Evolutionary conservation across 1,284 basidiomycete genomes (phyloP).

Genomic region (Ustilago vetiveriae): DNA sequence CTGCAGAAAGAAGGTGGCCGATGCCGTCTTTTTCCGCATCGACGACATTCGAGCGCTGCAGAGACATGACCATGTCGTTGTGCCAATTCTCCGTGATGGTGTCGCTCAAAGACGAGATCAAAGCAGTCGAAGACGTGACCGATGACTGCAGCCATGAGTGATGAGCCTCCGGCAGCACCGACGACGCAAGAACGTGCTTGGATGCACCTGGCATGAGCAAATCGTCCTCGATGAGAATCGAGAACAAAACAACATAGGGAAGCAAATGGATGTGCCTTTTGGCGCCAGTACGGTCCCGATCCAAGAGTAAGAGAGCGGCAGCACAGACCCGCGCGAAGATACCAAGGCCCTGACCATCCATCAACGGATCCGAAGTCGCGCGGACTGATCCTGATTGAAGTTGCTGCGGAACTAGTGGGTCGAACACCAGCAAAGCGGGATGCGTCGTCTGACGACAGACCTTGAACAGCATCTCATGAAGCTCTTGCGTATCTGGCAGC

Average conservation of each 20-base stretch:
- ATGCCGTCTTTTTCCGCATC: conserved; percentile 25
- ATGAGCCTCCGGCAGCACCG: conserved; percentile 5
- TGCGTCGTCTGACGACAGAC: conserved; percentile 17
- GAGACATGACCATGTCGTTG: conserved; percentile 23
- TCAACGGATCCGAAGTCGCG: conserved; percentile 3
- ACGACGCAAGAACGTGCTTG: conserved; percentile 27
- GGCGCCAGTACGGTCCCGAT: conserved; percentile 74
- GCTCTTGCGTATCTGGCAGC: conserved; percentile 23
- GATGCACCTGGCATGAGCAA: conserved; percentile 68
- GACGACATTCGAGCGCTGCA: conserved; percentile 29
- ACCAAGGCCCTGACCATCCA: conserved; percentile 72
- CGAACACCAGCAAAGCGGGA: conserved; percentile 34
- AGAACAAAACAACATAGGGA: conserved; percentile 64
- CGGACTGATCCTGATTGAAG: background rate
- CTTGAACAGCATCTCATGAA: conserved; percentile 30
- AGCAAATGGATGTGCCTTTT: conserved; percentile 74
- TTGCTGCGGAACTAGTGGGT: conserved; percentile 25
- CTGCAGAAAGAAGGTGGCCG: conserved; percentile 26
- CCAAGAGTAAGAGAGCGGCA: conserved; percentile 74
- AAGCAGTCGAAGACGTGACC: conserved; percentile 36
- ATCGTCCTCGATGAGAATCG: conserved; percentile 68
- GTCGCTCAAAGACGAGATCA: conserved; percentile 40
- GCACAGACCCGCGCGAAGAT: conserved; percentile 75
- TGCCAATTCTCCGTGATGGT: conserved; percentile 46
- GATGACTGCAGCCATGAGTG: conserved; percentile 38